Evolutionary conservation across 768 basidiomycete species (phyloP).

Genomic region (Dioszegia crocea): DNA sequence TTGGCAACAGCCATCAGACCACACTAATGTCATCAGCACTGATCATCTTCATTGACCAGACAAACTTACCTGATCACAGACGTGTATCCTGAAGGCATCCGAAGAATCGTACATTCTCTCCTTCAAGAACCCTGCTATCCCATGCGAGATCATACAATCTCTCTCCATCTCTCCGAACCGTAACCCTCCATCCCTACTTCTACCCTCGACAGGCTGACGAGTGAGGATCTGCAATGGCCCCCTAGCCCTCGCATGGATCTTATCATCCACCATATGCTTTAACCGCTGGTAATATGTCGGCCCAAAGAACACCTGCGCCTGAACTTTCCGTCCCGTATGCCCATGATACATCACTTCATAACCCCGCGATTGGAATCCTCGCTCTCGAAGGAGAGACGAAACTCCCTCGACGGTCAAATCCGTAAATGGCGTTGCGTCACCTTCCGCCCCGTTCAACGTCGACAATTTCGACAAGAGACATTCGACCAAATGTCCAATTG

Average conservation of each 20-base stretch:
- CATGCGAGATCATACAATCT: slow-evolving; percentile 99
- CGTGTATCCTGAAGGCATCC: slow-evolving; percentile 49
- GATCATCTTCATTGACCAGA: not conserved
- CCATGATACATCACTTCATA: slow-evolving; percentile 99
- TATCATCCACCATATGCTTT: slow-evolving; percentile 99
- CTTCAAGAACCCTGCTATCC: slow-evolving; percentile 95
- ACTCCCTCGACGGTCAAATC: slow-evolving; percentile 96
- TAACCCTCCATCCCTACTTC: slow-evolving; percentile 95
- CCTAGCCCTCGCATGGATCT: slow-evolving; percentile 95
- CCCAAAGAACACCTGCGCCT: slow-evolving; percentile 96
- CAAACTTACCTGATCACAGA: slow-evolving; percentile 29
- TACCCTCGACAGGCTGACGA: slow-evolving; percentile 95
- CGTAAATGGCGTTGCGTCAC: slow-evolving; percentile 97
- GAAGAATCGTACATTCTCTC: slow-evolving; percentile 64
- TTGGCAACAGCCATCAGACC: slow-evolving; percentile 97
- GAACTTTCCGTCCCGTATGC: slow-evolving; percentile 94
- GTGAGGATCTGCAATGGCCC: slow-evolving; percentile 98
- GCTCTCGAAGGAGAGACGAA: slow-evolving; percentile 79
- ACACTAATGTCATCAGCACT: slow-evolving; percentile 52
- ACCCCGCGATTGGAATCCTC: slow-evolving; percentile 95
- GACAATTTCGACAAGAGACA: slow-evolving; percentile 94
- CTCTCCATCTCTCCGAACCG: slow-evolving; percentile 99
- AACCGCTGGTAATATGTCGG: slow-evolving; percentile 98
- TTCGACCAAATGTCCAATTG: slow-evolving; percentile 98
- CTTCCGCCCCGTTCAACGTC: slow-evolving; percentile 91